These are phyloP conservation scores for Nemania sp. DNA, from an alignment of 2,329 filamentous ascomycete genomes.

Conservation along the genomic window DNA sequence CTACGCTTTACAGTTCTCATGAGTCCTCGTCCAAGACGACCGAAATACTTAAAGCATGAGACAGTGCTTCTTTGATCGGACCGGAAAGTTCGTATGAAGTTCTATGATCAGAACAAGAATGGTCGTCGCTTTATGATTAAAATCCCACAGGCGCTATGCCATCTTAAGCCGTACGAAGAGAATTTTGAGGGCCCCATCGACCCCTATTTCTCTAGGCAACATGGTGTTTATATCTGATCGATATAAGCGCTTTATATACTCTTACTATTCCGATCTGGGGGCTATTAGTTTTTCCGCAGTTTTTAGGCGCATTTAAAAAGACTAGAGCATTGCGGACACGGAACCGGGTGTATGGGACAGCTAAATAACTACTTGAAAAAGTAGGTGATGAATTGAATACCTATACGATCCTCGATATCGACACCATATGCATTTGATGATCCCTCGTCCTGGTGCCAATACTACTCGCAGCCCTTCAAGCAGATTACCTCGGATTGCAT, in stretches of 20 bases:
- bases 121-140: background rate
- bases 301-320: background rate
- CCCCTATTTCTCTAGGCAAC: background rate
- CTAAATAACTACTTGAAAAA: conserved; percentile 5
- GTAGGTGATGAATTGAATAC: background rate
- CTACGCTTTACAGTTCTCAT: background rate
- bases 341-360: background rate
- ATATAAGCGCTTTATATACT: background rate
- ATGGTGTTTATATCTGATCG: background rate
- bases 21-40: background rate
- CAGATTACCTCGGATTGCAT: background rate
- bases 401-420: background rate
- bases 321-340: background rate
- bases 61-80: background rate
- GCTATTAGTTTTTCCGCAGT: background rate
- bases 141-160: background rate
- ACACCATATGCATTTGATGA: background rate
- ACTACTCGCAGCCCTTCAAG: background rate
- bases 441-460: background rate
- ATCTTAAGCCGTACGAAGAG: background rate
- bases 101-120: background rate
- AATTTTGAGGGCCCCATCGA: background rate
- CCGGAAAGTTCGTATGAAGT: background rate
- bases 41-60: background rate
- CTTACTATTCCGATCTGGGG: background rate